Percentiles rank a stretch among this genome's conserved stretches.
These are phyloP conservation scores for Rugosomyces carneus DNA, from an alignment of 1,284 basidiomycete genomes.

Conservation along the genomic window DNA sequence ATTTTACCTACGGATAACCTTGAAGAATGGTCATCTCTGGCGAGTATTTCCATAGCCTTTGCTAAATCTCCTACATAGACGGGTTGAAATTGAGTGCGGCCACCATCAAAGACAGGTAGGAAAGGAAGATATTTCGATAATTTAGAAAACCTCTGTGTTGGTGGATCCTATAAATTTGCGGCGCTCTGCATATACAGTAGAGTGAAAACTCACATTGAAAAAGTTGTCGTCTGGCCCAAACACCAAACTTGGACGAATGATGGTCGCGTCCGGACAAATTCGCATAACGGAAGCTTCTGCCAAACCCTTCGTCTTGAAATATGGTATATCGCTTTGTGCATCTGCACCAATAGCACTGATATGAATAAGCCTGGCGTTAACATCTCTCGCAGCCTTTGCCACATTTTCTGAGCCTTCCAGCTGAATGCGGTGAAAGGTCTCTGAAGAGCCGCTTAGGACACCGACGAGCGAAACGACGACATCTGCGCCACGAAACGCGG, in stretches of 20 bases:
- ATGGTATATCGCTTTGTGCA: constrained; percentile 39
- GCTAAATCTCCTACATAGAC: constrained; percentile 66
- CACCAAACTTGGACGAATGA: constrained; percentile 63
- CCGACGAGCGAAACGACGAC: constrained; percentile 63
- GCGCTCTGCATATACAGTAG: too few relatives aligned
- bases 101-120: constrained; percentile 68
- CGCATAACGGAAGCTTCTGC: constrained; percentile 48
- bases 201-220: constrained; percentile 47
- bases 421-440: constrained; percentile 55
- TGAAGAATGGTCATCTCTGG: constrained; percentile 38
- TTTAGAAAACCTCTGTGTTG: constrained; percentile 48
- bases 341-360: constrained; percentile 61
- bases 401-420: constrained; percentile 61
- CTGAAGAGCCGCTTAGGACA: constrained; percentile 48
- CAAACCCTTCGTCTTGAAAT: constrained; percentile 57
- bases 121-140: constrained; percentile 58
- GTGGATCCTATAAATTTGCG: neutral
- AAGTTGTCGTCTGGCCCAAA: constrained; percentile 72
- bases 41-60: constrained; percentile 51
- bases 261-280: constrained; percentile 46
- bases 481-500: constrained; percentile 46
- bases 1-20: constrained; percentile 46
- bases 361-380: constrained; percentile 22
- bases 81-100: constrained; percentile 59
- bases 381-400: constrained; percentile 36